phyloP scores from a whole-genome alignment of 345 rosid species.

The Mangifera indica region DNA sequence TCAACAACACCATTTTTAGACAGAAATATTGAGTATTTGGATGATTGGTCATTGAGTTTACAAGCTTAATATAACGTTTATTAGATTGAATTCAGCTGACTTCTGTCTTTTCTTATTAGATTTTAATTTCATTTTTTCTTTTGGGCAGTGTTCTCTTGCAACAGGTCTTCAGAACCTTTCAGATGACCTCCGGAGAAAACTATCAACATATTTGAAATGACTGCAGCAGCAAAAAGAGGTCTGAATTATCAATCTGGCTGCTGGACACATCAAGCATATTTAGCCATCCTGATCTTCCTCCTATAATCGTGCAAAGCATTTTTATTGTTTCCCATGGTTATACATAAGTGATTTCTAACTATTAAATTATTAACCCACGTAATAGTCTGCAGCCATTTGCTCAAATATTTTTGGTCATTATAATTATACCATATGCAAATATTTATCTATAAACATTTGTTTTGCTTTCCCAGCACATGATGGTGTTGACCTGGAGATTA shows the following conservation, averaged over 20 bases:
- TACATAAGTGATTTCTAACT: background rate
- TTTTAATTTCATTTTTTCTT: slow-evolving; percentile 1
- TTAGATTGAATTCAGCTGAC: no score
- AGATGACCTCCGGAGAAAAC: slow-evolving; percentile 91
- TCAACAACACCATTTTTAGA: no score
- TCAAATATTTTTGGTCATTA: background rate
- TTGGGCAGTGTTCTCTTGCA: slow-evolving; percentile 69
- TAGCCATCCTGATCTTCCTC: background rate
- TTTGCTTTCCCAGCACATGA: slow-evolving; percentile 50
- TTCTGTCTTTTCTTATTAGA: background rate
- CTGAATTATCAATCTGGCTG: slow-evolving; percentile 8
- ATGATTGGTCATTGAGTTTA: no score
- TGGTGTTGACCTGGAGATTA: slow-evolving; percentile 84
- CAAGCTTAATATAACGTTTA: no score
- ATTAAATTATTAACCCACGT: background rate
- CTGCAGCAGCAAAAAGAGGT: slow-evolving; percentile 94
- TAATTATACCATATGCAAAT: background rate
- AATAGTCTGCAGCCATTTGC: background rate
- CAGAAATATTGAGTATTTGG: no score
- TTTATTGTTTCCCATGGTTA: background rate
- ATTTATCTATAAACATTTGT: background rate
- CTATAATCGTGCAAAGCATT: background rate
- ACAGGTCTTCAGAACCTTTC: slow-evolving; percentile 87
- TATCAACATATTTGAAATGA: slow-evolving; percentile 82
- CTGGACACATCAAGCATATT: background rate